A percentile compares a stretch with the other conserved stretches of the same genome.
phyloP scores from a whole-genome alignment of 2,329 filamentous ascomycete genomes.

The Trichoderma harzianum region DNA sequence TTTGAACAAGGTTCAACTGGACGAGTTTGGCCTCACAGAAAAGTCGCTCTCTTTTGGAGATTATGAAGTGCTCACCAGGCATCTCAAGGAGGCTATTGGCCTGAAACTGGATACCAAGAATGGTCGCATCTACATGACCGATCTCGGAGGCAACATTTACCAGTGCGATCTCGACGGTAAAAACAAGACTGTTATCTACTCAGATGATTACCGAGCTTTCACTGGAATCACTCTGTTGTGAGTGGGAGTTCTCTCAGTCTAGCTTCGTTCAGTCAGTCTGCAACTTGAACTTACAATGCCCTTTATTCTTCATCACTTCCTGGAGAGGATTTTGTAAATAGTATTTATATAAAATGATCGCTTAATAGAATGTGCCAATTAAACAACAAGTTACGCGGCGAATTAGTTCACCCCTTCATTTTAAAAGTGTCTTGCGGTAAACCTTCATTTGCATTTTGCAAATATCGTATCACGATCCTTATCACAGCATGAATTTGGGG shows the following conservation, averaged over 20 bases:
- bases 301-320: neutral
- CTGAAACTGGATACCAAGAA: slow-evolving; percentile 38
- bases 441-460: too few relatives aligned
- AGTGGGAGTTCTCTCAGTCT: neutral
- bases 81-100: slow-evolving; percentile 46
- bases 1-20: slow-evolving; percentile 39
- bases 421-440: too few relatives aligned
- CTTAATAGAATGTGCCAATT: neutral
- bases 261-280: neutral
- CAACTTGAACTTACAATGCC: neutral
- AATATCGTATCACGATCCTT: too few relatives aligned
- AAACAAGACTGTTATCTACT: neutral
- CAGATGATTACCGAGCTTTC: neutral
- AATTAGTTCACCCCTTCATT: neutral
- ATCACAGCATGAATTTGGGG: too few relatives aligned
- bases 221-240: neutral
- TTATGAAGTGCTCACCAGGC: slow-evolving; percentile 27
- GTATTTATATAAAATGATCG: neutral
- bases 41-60: slow-evolving; percentile 26
- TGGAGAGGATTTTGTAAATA: neutral
- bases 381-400: neutral
- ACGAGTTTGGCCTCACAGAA: neutral
- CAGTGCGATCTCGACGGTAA: slow-evolving; percentile 32
- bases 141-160: slow-evolving; percentile 40
- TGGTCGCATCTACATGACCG: slow-evolving; percentile 37